phyloP scores from a whole-genome alignment of 306 rosid species.

The Prinsepia uniflora region DNA sequence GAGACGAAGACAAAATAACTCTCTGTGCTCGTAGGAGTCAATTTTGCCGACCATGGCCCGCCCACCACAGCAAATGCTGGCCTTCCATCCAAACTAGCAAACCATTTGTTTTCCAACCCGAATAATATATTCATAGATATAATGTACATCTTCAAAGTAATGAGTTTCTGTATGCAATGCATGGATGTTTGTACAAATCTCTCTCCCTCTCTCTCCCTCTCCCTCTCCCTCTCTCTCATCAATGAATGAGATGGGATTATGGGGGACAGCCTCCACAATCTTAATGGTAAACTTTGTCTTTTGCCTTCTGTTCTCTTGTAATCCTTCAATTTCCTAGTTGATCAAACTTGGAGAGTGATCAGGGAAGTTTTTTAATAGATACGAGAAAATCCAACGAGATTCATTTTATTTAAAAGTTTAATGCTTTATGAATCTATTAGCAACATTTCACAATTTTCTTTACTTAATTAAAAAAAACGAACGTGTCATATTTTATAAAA shows the following conservation, averaged over 20 bases:
- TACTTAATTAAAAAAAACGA: too few species aligned
- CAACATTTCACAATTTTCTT: too few species aligned
- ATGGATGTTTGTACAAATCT: constrained; percentile 5
- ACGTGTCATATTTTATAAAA: too few species aligned
- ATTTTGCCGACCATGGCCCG: constrained; percentile 63
- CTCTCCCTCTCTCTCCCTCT: constrained; percentile 20
- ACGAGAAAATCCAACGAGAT: too few species aligned
- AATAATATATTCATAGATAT: neutral
- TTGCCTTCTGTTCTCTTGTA: constrained; percentile 8
- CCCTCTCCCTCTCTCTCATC: constrained; percentile 22
- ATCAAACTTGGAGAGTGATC: neutral
- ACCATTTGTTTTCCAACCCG: constrained; percentile 42
- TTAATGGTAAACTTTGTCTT: constrained; percentile 33
- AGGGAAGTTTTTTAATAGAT: neutral
- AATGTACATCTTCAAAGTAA: neutral
- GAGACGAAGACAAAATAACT: constrained; percentile 15
- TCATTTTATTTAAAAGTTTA: too few species aligned
- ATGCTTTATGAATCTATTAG: too few species aligned
- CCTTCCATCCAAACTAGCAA: constrained; percentile 29
- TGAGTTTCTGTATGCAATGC: neutral
- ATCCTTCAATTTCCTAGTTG: neutral
- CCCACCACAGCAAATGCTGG: constrained; percentile 70
- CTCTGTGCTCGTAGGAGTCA: constrained; percentile 26
- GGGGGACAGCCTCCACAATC: constrained; percentile 43
- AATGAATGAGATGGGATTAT: constrained; percentile 20